Conservation (phyloP, 768 basidiomycete species). For the Pholiota conissans region DNA sequence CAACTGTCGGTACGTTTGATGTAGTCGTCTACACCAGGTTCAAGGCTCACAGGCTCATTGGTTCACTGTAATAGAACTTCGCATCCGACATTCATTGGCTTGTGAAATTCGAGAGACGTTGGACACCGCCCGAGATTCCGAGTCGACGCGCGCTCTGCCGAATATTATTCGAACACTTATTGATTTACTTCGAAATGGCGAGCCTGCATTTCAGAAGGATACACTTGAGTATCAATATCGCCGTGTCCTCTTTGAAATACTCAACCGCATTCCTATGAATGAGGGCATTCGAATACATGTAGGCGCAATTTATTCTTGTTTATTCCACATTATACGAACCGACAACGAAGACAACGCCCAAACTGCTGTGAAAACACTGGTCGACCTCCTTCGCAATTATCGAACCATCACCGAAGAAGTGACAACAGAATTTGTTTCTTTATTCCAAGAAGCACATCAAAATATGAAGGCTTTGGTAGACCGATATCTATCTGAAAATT, state of each 20-base stretch:
- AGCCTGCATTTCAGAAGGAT: constrained; percentile 67
- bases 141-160: constrained; percentile 67
- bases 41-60: not conserved
- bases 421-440: constrained; percentile 74
- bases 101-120: constrained; percentile 80
- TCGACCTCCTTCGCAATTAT: constrained; percentile 83
- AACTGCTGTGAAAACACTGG: constrained; percentile 86
- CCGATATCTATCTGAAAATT: constrained; percentile 73
- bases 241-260: constrained; percentile 81
- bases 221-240: constrained; percentile 79
- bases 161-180: constrained; percentile 74
- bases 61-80: constrained; percentile 54
- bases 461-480: constrained; percentile 74
- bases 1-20: constrained; percentile 56
- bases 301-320: constrained; percentile 67
- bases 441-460: constrained; percentile 76
- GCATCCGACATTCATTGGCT: constrained; percentile 68
- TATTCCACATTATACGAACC: constrained; percentile 79
- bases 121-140: constrained; percentile 75
- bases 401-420: constrained; percentile 71
- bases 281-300: constrained; percentile 77
- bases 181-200: constrained; percentile 69
- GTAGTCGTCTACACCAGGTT: not conserved
- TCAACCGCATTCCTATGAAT: constrained; percentile 82
- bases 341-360: constrained; percentile 98